These are phyloP conservation scores for Leccinum ochraceum DNA, from an alignment of 768 basidiomycete genomes.

Conservation along the genomic window DNA sequence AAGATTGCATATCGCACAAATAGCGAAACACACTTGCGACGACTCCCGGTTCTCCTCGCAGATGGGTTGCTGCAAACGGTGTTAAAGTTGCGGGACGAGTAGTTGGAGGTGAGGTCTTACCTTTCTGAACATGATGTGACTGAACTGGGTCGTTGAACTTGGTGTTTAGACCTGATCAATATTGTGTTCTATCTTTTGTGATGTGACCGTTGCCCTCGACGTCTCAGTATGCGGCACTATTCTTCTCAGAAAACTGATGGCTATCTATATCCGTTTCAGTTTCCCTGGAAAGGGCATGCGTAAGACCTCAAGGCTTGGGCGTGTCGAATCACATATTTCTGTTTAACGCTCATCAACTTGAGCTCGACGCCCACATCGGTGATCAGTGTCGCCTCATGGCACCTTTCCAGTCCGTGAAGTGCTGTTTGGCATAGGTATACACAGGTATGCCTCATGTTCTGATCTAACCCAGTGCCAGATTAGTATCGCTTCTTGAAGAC, in stretches of 20 bases:
- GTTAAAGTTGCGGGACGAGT: conserved; percentile 11
- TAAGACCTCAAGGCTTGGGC: conserved; percentile 17
- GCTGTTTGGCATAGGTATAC: conserved; percentile 4
- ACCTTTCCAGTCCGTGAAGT: conserved; percentile 8
- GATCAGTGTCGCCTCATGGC: conserved; percentile 5
- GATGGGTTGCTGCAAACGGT: conserved; percentile 5
- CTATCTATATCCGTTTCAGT: conserved; percentile 19
- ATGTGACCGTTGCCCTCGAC: not conserved
- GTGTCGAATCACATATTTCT: conserved; percentile 6
- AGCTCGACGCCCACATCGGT: not conserved
- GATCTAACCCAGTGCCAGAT: not conserved
- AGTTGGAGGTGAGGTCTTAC: conserved; percentile 9
- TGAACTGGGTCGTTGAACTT: not conserved
- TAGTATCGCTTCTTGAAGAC: conserved; percentile 13
- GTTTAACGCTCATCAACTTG: conserved; percentile 15
- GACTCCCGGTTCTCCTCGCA: conserved; percentile 4
- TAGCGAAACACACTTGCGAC: conserved; percentile 11
- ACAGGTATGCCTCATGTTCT: conserved; percentile 18
- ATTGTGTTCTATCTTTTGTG: conserved; percentile 4
- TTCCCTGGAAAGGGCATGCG: conserved; percentile 1
- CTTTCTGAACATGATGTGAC: conserved; percentile 9
- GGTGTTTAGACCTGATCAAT: conserved; percentile 8
- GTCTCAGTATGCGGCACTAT: conserved; percentile 7
- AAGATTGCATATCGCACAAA: not conserved
- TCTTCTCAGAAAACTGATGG: not conserved